A percentile compares a stretch with the other conserved stretches of the same genome.
phyloP scores from a whole-genome alignment of 2,329 filamentous ascomycete species.

The Paramyrothecium roridum region DNA sequence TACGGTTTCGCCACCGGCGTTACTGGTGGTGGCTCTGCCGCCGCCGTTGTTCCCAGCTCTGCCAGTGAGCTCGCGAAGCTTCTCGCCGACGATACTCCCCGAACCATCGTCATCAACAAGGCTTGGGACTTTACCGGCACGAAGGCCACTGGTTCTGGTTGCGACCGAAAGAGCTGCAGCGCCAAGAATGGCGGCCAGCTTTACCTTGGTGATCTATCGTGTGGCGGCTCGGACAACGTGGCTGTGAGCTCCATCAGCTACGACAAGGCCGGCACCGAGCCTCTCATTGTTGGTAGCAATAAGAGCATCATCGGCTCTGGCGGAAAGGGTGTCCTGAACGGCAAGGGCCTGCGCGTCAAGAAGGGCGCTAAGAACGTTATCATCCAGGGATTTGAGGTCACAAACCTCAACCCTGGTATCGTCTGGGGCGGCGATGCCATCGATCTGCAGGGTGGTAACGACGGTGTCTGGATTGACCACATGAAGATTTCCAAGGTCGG shows the following conservation, averaged over 20 bases:
- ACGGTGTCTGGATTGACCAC: slow-evolving; percentile 28
- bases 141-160: slow-evolving; percentile 16
- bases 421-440: slow-evolving; percentile 30
- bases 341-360: slow-evolving; percentile 41
- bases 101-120: slow-evolving; percentile 20
- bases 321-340: slow-evolving; percentile 22
- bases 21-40: slow-evolving; percentile 48
- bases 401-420: slow-evolving; percentile 35
- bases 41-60: slow-evolving; percentile 37
- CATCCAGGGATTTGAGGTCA: slow-evolving; percentile 46
- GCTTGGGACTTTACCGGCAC: slow-evolving; percentile 21
- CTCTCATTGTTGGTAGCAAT: slow-evolving; percentile 21
- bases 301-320: slow-evolving; percentile 21
- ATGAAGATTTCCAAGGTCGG: slow-evolving; percentile 37
- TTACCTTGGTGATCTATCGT: slow-evolving; percentile 22
- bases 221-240: slow-evolving; percentile 17
- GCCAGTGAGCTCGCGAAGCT: slow-evolving; percentile 38
- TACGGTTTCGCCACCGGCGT: slow-evolving; percentile 33
- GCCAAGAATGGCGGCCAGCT: slow-evolving; percentile 20
- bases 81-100: slow-evolving; percentile 20
- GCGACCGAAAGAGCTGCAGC: slow-evolving; percentile 25
- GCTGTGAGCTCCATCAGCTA: slow-evolving; percentile 22
- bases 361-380: slow-evolving; percentile 44
- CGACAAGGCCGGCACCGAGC: slow-evolving; percentile 16
- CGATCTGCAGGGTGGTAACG: slow-evolving; percentile 28